phyloP scores from a whole-genome alignment of 2,329 filamentous ascomycete species.

The Sporothrix sp. region DNA sequence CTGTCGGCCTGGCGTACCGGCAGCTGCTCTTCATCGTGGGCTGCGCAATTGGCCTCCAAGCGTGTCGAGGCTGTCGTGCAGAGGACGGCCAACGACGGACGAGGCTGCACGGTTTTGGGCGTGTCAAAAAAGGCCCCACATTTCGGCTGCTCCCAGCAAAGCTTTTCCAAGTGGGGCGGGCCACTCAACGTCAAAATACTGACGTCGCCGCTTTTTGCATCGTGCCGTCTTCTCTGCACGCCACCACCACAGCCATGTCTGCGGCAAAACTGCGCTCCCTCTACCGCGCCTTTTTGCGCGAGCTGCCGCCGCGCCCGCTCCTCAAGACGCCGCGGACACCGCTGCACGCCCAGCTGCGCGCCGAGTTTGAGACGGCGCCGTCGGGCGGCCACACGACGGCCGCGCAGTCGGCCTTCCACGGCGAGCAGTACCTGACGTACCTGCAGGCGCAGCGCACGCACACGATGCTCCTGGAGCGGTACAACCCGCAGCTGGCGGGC shows the following conservation, averaged over 20 bases:
- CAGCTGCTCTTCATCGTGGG: not conserved
- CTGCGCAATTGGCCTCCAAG: not conserved
- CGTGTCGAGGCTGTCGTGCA: not conserved
- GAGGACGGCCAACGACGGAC: not conserved
- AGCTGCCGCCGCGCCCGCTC: constrained; percentile 64
- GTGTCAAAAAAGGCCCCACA: not conserved
- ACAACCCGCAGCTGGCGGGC: constrained; percentile 76
- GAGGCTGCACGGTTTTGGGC: not conserved
- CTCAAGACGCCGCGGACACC: constrained; percentile 50
- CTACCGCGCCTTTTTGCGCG: constrained; percentile 81
- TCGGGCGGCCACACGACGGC: constrained; percentile 17
- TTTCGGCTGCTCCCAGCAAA: not conserved
- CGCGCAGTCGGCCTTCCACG: constrained; percentile 30
- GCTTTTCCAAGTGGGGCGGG: not conserved
- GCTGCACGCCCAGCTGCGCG: constrained; percentile 60
- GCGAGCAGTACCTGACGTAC: constrained; percentile 73
- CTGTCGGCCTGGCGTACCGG: constrained; percentile 15
- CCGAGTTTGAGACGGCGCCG: constrained; percentile 40
- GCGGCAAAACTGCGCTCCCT: constrained; percentile 52
- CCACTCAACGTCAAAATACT: no score
- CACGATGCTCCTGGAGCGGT: constrained; percentile 70
- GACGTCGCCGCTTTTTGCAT: not conserved
- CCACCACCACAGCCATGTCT: constrained; percentile 16
- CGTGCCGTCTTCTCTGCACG: not conserved
- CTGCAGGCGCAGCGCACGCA: constrained; percentile 80